Evolutionary conservation across 495 filamentous ascomycete species (phyloP), one percentile per base, ranked within the genome.

Genomic region (Trichoderma gamsii): DNA sequence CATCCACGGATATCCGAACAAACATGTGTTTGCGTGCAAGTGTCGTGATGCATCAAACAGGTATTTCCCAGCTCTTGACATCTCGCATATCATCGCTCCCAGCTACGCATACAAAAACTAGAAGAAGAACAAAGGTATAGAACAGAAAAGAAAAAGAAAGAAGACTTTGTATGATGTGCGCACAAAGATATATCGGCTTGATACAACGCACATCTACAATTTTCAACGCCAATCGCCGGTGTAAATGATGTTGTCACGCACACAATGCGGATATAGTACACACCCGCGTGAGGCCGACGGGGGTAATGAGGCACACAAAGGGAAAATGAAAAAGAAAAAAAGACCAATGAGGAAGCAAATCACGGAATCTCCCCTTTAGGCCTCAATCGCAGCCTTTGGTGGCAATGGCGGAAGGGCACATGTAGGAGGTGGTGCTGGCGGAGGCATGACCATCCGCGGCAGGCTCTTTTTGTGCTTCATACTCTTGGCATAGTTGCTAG

Each of bases 351-450:
- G 16, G 5, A 27, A 18, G 5, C n/a, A 12, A 9, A 21, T 21
- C 9, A 32, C 23, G 13, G 3, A 13, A 13, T n/a, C 11, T n/a
- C 56, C 12, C 56, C 12, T 32, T 61, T 32, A 61, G 15, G 29
- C 56, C 27, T 32, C 23, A 32, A 25, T 25, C 12, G 25, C 9
- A 21, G 4, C n/a, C 63, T 73, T 77, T 63, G 63, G 71, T 15
- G 88, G 88, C 13, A 90, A 79, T 6, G 87, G 85, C 8, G 88
- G 88, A 4, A 90, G 79, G 0, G 88, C 87, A 65, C 82, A 83
- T 23, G 82, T 86, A 13, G 88, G 88, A 18, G 88, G 88, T 15
- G 88, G 88, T 16, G 82, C 84, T 15, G 80, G 81, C 0, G 88
- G 88, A 1, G 86, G 86, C 13, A 85, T 79, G 1, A 76, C 76